Base-by-base conservation (phyloP, 192 early-diverging fungal species). In the Rhizoclosmatium globosum region DNA sequence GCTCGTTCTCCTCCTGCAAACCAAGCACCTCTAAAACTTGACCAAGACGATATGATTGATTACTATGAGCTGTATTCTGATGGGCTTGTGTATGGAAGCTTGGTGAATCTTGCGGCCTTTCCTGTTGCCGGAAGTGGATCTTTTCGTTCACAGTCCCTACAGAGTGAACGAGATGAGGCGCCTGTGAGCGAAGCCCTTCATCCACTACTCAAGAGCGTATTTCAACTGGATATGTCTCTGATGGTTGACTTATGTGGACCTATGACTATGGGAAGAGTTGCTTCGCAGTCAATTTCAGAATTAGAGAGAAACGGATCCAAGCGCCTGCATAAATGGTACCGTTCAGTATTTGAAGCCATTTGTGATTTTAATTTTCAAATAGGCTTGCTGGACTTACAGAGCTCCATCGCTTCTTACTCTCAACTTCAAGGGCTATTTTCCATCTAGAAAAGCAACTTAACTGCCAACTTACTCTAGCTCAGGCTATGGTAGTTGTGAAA, bases 401-500 rank as follows among this genome's bases (percentile, higher is more conserved):
- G 45, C 13, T 79, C 9, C 78, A 79, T 50, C 48, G 67, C 13
- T 66, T 56, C 47, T 56, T 79, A 19, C 48, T 79, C 11, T 59
- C 78, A 15, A 46, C 71, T 19, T 79, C 78, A 4, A 53, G 78
- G 6, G 78, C 78, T 4, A 41, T 79, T 13, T 65, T 62, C 17
- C 61, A 71, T 21, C 19, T 79, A 1, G 69, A 79, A 65, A 41
- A 2, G 4, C 57, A 79, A 46, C 21, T 72, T 2, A 15, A 41
- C 45, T 62, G 38, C 2, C 23, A 65, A 53, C 48, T 79, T 9
- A 48, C 69, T 1, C 38, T 65, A 23, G 78, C 78, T 17, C 78
- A 79, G 47, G 78, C 70, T 13, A 79, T 79, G 78, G 78, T 79
- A 11, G 68, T 73, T n/a, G 78, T 79, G 4, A 79, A 73, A 43